Evolutionary conservation across 495 filamentous ascomycete genomes (phyloP), one percentile per base, ranked within the genome.

Genomic region (Lasiosphaeriaceae sp.): DNA sequence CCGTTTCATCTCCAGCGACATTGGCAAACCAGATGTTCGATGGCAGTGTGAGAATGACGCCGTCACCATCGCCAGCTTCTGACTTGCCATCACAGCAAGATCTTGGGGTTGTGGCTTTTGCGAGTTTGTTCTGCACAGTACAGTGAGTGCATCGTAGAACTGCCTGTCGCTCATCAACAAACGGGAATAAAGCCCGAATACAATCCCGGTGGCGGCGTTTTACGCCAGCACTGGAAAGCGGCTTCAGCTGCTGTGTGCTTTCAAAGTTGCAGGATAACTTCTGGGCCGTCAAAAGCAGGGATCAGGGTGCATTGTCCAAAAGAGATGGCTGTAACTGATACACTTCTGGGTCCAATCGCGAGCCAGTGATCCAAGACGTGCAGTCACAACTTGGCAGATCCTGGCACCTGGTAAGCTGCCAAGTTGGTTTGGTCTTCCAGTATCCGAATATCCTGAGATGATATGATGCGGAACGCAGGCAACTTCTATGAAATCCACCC

Each of bases 51-150:
- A 26, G 20, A 34, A 31, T 47, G 47, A 26, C 43, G 21, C 14
- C 19, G 20, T 19, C 24, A 26, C 23, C 55, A 58, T 58, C 55
- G 55, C 41, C 39, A n/a, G 17, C 17, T 22, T 52, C 37, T 58
- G 48, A 58, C 37, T 58, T 39, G 53, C 23, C 54, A 31, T 41
- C 22, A 24, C 35, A 24, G 55, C 37, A 52, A 11, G 39, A 47
- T 58, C 49, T 58, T 52, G 55, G 39, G 44, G 50, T 9, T 23
- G 16, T 26, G 52, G 35, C 9, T 14, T n/a, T n/a, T n/a, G n/a
- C n/a, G n/a, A n/a, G n/a, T n/a, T n/a, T n/a, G n/a, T n/a, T n/a
- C n/a, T n/a, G n/a, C n/a, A n/a, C n/a, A 31, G 26, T 31, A 3
- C 9, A 31, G 26, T 31, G 26, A 3, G 26, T 31, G 4, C 26